These are phyloP conservation scores for Dactylellina leptospora DNA, from an alignment of 2,329 filamentous ascomycete genomes.

Conservation along the genomic window DNA sequence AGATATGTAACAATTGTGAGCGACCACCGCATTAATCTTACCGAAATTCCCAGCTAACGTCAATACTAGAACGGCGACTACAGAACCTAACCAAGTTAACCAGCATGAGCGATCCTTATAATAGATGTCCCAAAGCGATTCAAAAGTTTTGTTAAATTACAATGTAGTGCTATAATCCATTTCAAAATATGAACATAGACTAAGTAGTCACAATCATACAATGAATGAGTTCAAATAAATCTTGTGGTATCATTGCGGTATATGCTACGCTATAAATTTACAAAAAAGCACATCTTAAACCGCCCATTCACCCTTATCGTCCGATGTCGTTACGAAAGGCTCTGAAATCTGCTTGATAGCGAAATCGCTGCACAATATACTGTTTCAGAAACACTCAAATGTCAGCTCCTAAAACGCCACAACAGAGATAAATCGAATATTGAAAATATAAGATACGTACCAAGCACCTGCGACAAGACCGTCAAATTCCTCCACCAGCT, in stretches of 20 bases:
- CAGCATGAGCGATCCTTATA: too few species aligned
- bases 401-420: not conserved
- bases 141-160: constrained; percentile 1
- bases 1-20: constrained; percentile 64
- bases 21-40: constrained; percentile 7
- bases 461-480: constrained; percentile 89
- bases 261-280: constrained; percentile 5
- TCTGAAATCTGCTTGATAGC: constrained; percentile 94
- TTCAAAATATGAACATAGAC: too few species aligned
- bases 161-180: too few species aligned
- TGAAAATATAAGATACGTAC: constrained; percentile 64
- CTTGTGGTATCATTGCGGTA: constrained; percentile 15
- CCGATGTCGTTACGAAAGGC: constrained; percentile 79
- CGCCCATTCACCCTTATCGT: constrained; percentile 83
- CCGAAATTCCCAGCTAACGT: constrained; percentile 38
- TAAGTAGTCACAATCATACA: too few species aligned
- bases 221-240: not conserved
- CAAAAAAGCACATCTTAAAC: constrained; percentile 61
- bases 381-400: constrained; percentile 60
- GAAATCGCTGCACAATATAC: constrained; percentile 92
- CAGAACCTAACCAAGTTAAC: constrained; percentile 64
- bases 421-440: constrained; percentile 5
- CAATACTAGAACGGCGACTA: constrained; percentile 69
- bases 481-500: constrained; percentile 86
- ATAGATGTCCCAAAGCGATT: not conserved